Evolutionary conservation across 495 filamentous ascomycete genomes (phyloP).

Genomic region (Bombardia bombarda): DNA sequence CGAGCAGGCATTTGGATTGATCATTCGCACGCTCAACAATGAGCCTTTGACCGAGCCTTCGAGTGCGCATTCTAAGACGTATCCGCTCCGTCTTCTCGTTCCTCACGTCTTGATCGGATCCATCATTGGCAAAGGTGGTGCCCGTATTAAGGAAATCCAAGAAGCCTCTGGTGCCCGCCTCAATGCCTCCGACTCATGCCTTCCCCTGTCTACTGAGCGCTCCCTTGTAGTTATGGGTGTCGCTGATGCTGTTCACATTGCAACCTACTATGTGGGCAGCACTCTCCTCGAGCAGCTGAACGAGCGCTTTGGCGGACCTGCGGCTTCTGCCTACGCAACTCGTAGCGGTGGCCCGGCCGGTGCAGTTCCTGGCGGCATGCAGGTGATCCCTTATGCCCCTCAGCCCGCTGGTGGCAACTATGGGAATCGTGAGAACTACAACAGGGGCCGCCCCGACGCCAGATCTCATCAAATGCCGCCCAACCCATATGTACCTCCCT

Average conservation of each 20-base stretch:
- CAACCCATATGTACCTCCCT: constrained; percentile 43
- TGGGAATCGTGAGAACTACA: constrained; percentile 79
- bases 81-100: constrained; percentile 89
- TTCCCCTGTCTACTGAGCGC: constrained; percentile 88
- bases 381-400: constrained; percentile 91
- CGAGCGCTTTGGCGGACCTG: constrained; percentile 89
- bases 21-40: constrained; percentile 96
- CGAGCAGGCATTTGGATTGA: constrained; percentile 84
- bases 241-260: constrained; percentile 93
- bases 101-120: constrained; percentile 97
- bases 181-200: constrained; percentile 90
- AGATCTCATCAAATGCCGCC: constrained; percentile 49
- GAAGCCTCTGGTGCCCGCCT: constrained; percentile 93
- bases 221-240: constrained; percentile 92
- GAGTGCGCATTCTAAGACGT: constrained; percentile 89
- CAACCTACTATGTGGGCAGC: constrained; percentile 94
- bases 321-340: constrained; percentile 93
- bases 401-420: constrained; percentile 88
- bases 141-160: constrained; percentile 95
- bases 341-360: constrained; percentile 89
- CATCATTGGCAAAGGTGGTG: constrained; percentile 94
- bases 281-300: constrained; percentile 94
- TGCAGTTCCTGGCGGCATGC: constrained; percentile 92
- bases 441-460: constrained; percentile 55
- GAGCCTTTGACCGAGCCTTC: constrained; percentile 82